Evolutionary conservation across 352 stramenopile species (phyloP), one percentile per base, ranked within the genome.

Genomic region (Phytophthora hybrid): DNA sequence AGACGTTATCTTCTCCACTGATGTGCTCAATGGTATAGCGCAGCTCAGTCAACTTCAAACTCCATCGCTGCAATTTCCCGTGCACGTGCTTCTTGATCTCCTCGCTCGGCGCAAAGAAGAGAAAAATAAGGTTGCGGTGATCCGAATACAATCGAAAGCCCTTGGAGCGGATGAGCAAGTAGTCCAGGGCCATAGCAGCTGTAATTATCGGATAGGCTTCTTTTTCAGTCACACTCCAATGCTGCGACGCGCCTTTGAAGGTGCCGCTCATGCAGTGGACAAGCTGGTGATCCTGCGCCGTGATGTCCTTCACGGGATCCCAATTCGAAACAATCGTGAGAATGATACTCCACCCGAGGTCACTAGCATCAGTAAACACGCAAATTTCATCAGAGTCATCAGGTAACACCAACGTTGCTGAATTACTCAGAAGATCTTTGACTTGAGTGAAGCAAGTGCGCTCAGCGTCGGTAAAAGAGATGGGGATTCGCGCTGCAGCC

Each of bases 21-120:
- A 67, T 60, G 16, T 53, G 60, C 2, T 59, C 51, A 19, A 67
- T 54, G 6, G 60, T 60, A n/a, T 53, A 67, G 3, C 60, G 60
- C n/a, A 67, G 44, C n/a, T 70, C 53, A 53, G 21, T 56, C 16
- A 58, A 37, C 39, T 31, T 67, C 59, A 64, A 46, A 46, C 58
- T 64, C 58, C 58, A 64, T 0, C 49, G 1, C 39, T 47, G 39
- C 13, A 19, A 19, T n/a, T 47, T 47, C 2, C 39, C 39, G 11
- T 11, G 39, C 5, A 47, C 39, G 5, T 47, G 39, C 11, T 47
- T 47, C 5, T 47, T 47, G 10, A 47, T 47, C 13, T 47, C 39
- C 11, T 47, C 39, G 6, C 39, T 13, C 13, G 39, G 39, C 11
- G 39, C 39, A 7, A 47, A 47, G 13, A 47, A 47, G 13, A 47